phyloP scores from a whole-genome alignment of 148 eudicot genomes.

The Dysphania ambrosioides region DNA sequence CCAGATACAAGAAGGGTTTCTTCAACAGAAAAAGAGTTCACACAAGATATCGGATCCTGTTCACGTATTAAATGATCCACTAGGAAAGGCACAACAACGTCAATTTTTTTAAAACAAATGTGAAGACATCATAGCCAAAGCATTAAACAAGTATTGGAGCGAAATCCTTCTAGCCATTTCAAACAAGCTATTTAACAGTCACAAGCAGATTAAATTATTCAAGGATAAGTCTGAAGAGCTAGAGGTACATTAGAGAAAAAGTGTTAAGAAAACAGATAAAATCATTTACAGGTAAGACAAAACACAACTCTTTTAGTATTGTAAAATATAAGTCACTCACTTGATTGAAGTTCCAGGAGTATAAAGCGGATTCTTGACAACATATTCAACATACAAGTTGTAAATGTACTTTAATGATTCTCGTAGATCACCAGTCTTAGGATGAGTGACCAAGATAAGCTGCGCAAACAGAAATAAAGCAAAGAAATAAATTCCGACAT shows the following conservation, averaged over 20 bases:
- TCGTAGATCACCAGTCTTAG: constrained; percentile 81
- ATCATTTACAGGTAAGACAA: not conserved
- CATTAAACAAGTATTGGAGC: not conserved
- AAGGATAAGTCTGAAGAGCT: not conserved
- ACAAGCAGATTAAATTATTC: not conserved
- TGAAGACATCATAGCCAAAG: not conserved
- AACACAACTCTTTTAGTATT: not conserved
- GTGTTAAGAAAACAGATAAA: not conserved
- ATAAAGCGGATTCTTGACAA: constrained; percentile 91
- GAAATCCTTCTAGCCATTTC: not conserved
- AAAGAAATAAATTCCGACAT: not conserved
- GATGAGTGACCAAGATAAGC: constrained; percentile 86
- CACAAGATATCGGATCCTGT: not conserved
- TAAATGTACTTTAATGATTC: constrained; percentile 84
- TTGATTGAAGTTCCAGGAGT: constrained; percentile 80
- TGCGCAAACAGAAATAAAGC: constrained; percentile 29
- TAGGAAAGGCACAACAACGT: not conserved
- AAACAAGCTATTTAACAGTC: not conserved
- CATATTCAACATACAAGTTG: constrained; percentile 85
- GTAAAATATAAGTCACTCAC: constrained; percentile 34
- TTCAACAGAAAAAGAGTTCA: not conserved
- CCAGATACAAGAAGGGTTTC: not conserved
- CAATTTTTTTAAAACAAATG: not conserved
- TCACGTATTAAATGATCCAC: not conserved
- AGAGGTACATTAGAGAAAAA: not conserved